Evolutionary conservation across 495 filamentous ascomycete species (phyloP).

Genomic region (Xylaria curta): DNA sequence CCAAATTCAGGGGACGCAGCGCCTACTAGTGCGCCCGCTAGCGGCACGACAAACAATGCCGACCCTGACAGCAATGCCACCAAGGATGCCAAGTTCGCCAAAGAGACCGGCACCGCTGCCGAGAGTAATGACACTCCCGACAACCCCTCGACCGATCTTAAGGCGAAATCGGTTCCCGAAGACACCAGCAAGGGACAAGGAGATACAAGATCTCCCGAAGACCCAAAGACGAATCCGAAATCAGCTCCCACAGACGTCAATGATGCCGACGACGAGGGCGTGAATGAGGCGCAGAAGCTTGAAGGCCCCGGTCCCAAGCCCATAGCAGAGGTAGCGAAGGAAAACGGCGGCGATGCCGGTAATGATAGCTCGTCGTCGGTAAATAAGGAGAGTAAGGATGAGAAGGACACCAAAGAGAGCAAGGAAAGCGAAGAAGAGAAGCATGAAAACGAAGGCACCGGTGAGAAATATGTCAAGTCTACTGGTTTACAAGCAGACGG

Average conservation of each 20-base stretch:
- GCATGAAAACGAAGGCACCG: slow-evolving; percentile 51
- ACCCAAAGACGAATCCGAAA: slow-evolving; percentile 42
- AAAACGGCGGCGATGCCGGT: slow-evolving; percentile 52
- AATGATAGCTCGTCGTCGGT: slow-evolving; percentile 11
- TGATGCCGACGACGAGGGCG: slow-evolving; percentile 39
- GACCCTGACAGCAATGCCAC: neutral
- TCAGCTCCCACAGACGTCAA: slow-evolving; percentile 39
- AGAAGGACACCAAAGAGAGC: slow-evolving; percentile 19
- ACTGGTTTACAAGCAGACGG: slow-evolving; percentile 60
- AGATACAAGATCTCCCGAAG: slow-evolving; percentile 43
- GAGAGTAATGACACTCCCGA: slow-evolving; percentile 30
- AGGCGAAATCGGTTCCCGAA: slow-evolving; percentile 30
- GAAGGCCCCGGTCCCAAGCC: slow-evolving; percentile 52
- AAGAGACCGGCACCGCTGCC: slow-evolving; percentile 31
- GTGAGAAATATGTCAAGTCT: slow-evolving; percentile 60
- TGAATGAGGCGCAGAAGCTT: slow-evolving; percentile 42
- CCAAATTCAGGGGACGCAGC: slow-evolving; percentile 19
- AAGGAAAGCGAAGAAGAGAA: slow-evolving; percentile 43
- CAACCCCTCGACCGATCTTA: slow-evolving; percentile 36
- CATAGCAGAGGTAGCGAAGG: slow-evolving; percentile 46
- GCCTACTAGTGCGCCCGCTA: slow-evolving; percentile 9
- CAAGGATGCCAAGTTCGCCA: slow-evolving; percentile 34
- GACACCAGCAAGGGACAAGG: slow-evolving; percentile 47
- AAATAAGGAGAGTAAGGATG: slow-evolving; percentile 1
- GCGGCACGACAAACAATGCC: neutral